Percentiles rank a stretch among this genome's conserved stretches.
These are phyloP conservation scores for Pinus taeda DNA, from an alignment of 75 land plant genomes.

Conservation along the genomic window DNA sequence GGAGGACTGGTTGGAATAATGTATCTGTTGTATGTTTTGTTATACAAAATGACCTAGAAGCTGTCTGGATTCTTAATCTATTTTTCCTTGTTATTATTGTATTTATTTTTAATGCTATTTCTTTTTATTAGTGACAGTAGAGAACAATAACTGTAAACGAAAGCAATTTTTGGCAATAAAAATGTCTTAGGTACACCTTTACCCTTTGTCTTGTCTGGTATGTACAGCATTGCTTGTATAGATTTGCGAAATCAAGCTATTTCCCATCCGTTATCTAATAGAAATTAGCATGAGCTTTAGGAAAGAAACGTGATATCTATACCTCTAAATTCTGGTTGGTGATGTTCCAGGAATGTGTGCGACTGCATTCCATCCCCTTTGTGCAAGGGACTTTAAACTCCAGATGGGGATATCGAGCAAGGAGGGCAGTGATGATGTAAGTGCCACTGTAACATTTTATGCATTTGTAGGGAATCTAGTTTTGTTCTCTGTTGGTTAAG, in stretches of 20 bases:
- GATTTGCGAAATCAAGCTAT: background rate
- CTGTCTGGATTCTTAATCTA: background rate
- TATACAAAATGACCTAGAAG: background rate
- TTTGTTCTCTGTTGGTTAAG: background rate
- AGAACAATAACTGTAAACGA: background rate
- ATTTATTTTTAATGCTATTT: background rate
- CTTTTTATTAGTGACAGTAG: background rate
- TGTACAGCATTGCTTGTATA: background rate
- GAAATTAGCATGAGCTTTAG: background rate
- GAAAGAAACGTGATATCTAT: background rate
- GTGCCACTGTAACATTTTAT: constrained; percentile 7
- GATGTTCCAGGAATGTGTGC: constrained; percentile 72
- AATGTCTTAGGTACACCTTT: background rate
- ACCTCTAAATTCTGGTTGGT: background rate
- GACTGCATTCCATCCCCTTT: constrained; percentile 85
- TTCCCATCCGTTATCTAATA: background rate
- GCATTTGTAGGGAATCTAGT: background rate
- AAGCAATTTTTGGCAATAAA: background rate
- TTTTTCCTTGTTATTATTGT: background rate
- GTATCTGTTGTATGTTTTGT: background rate
- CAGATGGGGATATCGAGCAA: constrained; percentile 82
- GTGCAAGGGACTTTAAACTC: constrained; percentile 85
- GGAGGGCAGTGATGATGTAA: constrained; percentile 68
- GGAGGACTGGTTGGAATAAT: background rate
- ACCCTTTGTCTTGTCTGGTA: background rate